Evolutionary conservation across 768 basidiomycete genomes (phyloP).

Genomic region (Suillus subaureus): DNA sequence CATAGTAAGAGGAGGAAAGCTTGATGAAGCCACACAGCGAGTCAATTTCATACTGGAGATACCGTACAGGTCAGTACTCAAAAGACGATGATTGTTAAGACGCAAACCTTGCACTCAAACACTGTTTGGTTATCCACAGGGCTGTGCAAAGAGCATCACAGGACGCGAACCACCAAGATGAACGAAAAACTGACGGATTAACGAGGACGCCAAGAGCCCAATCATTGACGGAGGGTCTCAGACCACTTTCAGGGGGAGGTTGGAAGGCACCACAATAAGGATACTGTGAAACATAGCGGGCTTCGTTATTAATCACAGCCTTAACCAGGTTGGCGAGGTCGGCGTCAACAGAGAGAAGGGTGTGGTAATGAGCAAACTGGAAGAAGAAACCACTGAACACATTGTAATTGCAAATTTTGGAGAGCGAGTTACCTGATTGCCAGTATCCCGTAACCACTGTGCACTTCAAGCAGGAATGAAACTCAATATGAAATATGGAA

Average conservation of each 20-base stretch:
- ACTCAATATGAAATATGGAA: conserved; percentile 11
- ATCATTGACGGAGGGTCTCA: conserved; percentile 63
- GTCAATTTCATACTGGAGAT: conserved; percentile 70
- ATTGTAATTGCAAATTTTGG: neutral
- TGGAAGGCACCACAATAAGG: conserved; percentile 86
- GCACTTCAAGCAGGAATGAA: conserved; percentile 46
- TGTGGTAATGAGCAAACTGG: conserved; percentile 72
- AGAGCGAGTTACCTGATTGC: conserved; percentile 58
- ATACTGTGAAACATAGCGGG: conserved; percentile 68
- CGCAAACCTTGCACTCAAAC: conserved; percentile 77
- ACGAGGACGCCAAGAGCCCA: conserved; percentile 73
- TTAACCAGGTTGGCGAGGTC: conserved; percentile 67
- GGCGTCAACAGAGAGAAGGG: conserved; percentile 56
- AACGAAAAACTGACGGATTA: conserved; percentile 59
- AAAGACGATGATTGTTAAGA: neutral
- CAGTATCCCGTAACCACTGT: conserved; percentile 83
- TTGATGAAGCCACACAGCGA: conserved; percentile 81
- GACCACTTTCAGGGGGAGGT: conserved; percentile 74
- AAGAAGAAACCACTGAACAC: conserved; percentile 11
- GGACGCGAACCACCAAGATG: neutral
- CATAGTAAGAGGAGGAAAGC: conserved; percentile 71
- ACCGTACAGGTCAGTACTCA: too few species aligned
- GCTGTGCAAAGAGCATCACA: conserved; percentile 35
- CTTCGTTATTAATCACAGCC: conserved; percentile 83
- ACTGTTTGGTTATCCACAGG: conserved; percentile 71